Evolutionary conservation across 1,139 yeast genomes (phyloP), one percentile per base, ranked within the genome.

Genomic region (Eremothecium gossypii): DNA sequence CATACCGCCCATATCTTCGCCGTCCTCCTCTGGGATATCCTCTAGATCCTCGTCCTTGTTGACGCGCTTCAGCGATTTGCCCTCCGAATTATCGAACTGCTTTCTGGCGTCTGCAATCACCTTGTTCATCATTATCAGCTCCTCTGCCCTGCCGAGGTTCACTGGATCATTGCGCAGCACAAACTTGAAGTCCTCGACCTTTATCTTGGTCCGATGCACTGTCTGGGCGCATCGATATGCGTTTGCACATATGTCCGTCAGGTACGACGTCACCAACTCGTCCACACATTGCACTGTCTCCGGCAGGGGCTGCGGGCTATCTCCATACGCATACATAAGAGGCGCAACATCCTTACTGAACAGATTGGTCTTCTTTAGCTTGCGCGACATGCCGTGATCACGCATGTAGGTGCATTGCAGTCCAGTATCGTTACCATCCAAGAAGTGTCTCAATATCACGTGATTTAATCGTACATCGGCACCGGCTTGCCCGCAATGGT

Each of bases 141-240:
- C 93, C 51, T 83, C 82, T 30, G 87, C 77, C 60, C 97, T 74
- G 9, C 95, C 93, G 39, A 86, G 71, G 58, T 87, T 89, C 44
- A 78, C 72, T 1, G 93, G 84, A 54, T 89, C 97, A 50, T 80
- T 76, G 36, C 95, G 69, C 45, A 89, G 66, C 0, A 86, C 93
- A 65, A 86, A 86, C 52, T 83, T 84, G 65, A 89, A 78, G 60
- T 89, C 97, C 47, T 86, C 95, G 41, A 87, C 80, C 55, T 83
- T 82, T 48, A 89, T 77, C 60, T 93, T 79, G 42, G 76, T 76
- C 38, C 94, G 70, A 36, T 80, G 63, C 2, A 79, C 74, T 43
- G 71, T 72, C 10, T 75, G 66, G 2, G 76, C 67, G 0, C 83
- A 80, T 41, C 74, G 78, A 47, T 69, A 48, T 1, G 65, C 64